A percentile compares a stretch with the other conserved stretches of the same genome.
Conservation (phyloP, 441 rosid species). For the Syzygium malaccense region DNA sequence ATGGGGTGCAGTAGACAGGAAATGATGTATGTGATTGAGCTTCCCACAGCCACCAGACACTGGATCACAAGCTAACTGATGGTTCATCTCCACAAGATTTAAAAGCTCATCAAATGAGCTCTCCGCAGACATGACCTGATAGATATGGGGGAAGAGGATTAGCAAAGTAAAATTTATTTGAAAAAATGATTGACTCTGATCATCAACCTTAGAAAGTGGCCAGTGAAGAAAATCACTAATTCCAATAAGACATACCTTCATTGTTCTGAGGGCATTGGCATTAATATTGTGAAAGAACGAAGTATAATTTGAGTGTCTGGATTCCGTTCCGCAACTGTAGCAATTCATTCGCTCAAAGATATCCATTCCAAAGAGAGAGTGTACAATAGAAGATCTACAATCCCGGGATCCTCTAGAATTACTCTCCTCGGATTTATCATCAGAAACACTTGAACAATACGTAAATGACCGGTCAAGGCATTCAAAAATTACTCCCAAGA, state of each 20-base stretch:
- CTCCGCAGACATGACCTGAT: slow-evolving; percentile 60
- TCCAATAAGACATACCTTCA: slow-evolving; percentile 45
- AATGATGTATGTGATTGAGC: slow-evolving; percentile 67
- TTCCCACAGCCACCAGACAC: slow-evolving; percentile 85
- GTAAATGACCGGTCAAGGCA: slow-evolving; percentile 91
- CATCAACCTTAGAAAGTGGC: not conserved
- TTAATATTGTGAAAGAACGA: slow-evolving; percentile 91
- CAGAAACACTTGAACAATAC: slow-evolving; percentile 43
- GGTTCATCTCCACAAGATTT: slow-evolving; percentile 80
- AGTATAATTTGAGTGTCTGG: slow-evolving; percentile 87
- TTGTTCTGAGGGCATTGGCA: slow-evolving; percentile 85
- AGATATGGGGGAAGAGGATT: slow-evolving; percentile 7
- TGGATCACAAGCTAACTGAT: slow-evolving; percentile 84
- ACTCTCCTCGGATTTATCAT: slow-evolving; percentile 58
- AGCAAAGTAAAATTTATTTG: not conserved
- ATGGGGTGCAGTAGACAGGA: slow-evolving; percentile 66
- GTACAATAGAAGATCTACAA: slow-evolving; percentile 75
- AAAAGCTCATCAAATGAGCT: slow-evolving; percentile 70
- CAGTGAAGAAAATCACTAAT: not conserved
- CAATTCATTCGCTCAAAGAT: slow-evolving; percentile 78
- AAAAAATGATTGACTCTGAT: not conserved
- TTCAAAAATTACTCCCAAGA: slow-evolving; percentile 73
- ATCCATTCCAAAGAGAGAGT: slow-evolving; percentile 91
- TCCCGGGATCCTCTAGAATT: slow-evolving; percentile 67
- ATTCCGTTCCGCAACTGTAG: slow-evolving; percentile 70